These are phyloP conservation scores for Coemansia sp. DNA, from an alignment of 192 early-diverging fungal genomes.

Conservation along the genomic window DNA sequence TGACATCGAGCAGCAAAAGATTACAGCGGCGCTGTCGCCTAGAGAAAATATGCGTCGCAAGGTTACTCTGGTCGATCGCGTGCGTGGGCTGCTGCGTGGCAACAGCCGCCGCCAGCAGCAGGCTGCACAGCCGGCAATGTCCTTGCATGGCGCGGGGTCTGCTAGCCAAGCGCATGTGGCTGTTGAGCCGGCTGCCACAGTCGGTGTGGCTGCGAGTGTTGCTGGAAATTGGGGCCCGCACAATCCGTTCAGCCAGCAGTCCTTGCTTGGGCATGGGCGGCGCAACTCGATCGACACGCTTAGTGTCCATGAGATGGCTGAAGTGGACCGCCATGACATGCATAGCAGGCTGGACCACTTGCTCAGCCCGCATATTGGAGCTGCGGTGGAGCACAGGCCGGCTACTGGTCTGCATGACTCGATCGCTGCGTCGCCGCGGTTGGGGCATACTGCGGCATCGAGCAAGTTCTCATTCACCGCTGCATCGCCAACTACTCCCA, in stretches of 20 bases:
- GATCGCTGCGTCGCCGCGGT: constrained; percentile 17
- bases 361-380: constrained; percentile 23
- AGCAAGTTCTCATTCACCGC: constrained; percentile 45
- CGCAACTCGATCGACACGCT: constrained; percentile 50
- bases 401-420: neutral
- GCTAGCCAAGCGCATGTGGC: constrained; percentile 1
- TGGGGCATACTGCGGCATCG: constrained; percentile 13
- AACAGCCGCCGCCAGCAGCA: neutral
- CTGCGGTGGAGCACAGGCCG: neutral
- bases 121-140: constrained; percentile 4
- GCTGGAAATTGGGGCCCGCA: constrained; percentile 18
- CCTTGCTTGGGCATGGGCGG: constrained; percentile 12
- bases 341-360: constrained; percentile 44
- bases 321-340: constrained; percentile 39
- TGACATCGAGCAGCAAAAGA: constrained; percentile 42
- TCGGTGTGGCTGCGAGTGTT: neutral
- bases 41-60: constrained; percentile 48
- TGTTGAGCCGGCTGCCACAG: neutral
- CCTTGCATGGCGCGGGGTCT: neutral
- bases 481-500: constrained; percentile 1
- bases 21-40: constrained; percentile 40
- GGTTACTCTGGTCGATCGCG: constrained; percentile 32
- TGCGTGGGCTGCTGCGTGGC: constrained; percentile 37
- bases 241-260: constrained; percentile 27
- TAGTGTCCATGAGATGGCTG: constrained; percentile 54